Base-by-base conservation (phyloP, 2,329 filamentous ascomycete species). In the Diaporthe longicolla region DNA sequence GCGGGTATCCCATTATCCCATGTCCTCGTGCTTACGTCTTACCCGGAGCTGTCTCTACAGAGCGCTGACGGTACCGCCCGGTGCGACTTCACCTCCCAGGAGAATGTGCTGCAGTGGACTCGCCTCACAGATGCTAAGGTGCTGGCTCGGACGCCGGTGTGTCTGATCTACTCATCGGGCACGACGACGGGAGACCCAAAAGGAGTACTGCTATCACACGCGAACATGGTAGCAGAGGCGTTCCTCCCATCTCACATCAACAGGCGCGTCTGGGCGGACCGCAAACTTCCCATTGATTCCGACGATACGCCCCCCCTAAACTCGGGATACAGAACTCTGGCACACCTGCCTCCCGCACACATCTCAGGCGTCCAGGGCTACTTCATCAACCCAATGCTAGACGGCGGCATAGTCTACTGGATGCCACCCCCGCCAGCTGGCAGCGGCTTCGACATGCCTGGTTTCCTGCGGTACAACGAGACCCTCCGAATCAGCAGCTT, bases 211-310 rank as follows among this genome's bases (percentile, higher is more conserved):
- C 19, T 65, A 0, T 65, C 59, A 3, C 59, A 65, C 59, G 40
- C 59, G 4, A 65, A 65, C 19, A 65, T 65, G 59, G 59, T 65
- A 6, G 40, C 59, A 4, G 59, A 65, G 43, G 59, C 59, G 1
- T 50, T 35, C 26, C 43, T 65, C 43, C 59, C 59, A 2, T 48
- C 59, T 3, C n/a, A 6, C 2, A 50, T n/a, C 40, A 65, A 65
- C 43, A 26, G 59, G 17, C 40, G 43, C 19, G 59, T 24, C 59
- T 65, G 59, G 59, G 11, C 59, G 11, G 19, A 9, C 9, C 17
- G 17, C 9, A 48, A n/a, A 17, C 4, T 10, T 0, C 3, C 17
- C 26, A 17, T 29, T 29, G 5, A 24, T 11, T 10, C 10, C 43
- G 21, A 35, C 6, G 17, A 17, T 11, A 21, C 2, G 10, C 43